Evolutionary conservation across 2,329 filamentous ascomycete genomes (phyloP).

Genomic region (Fusarium caatingaense): DNA sequence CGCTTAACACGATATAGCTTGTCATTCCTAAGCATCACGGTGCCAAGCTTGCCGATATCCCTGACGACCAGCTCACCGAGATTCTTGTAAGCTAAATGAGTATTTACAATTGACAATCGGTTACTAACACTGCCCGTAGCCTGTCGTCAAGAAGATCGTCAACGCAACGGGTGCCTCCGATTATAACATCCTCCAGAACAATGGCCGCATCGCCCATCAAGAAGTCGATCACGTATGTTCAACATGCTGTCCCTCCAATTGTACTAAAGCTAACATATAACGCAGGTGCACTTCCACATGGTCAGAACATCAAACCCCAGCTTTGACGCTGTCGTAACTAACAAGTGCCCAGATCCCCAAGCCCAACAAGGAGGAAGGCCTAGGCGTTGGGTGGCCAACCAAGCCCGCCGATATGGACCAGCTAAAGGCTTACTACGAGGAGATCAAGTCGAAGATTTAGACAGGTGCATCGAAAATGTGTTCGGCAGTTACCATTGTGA

Average conservation of each 20-base stretch:
- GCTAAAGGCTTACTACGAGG: conserved; percentile 81
- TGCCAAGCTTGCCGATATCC: conserved; percentile 90
- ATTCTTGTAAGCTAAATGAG: conserved; percentile 70
- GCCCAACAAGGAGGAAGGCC: conserved; percentile 83
- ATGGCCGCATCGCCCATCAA: conserved; percentile 91
- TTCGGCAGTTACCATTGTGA: neutral
- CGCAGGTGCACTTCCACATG: conserved; percentile 91
- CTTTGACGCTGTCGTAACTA: neutral
- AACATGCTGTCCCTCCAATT: neutral
- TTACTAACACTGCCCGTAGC: conserved; percentile 44
- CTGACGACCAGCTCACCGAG: conserved; percentile 86
- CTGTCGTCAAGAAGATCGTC: conserved; percentile 82
- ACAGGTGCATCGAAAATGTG: neutral
- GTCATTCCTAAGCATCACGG: conserved; percentile 97
- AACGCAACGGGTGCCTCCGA: conserved; percentile 78
- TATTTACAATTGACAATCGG: neutral
- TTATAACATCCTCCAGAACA: conserved; percentile 98
- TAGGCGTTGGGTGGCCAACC: conserved; percentile 83
- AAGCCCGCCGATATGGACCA: conserved; percentile 82
- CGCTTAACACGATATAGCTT: conserved; percentile 67
- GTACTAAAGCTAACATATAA: conserved; percentile 7
- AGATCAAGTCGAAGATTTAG: conserved; percentile 91
- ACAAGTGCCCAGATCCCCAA: conserved; percentile 80
- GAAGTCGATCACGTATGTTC: conserved; percentile 85
- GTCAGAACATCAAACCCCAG: conserved; percentile 55